These are phyloP conservation scores for Mycosarcoma maydis DNA, from an alignment of 1,284 basidiomycete genomes.

Conservation along the genomic window DNA sequence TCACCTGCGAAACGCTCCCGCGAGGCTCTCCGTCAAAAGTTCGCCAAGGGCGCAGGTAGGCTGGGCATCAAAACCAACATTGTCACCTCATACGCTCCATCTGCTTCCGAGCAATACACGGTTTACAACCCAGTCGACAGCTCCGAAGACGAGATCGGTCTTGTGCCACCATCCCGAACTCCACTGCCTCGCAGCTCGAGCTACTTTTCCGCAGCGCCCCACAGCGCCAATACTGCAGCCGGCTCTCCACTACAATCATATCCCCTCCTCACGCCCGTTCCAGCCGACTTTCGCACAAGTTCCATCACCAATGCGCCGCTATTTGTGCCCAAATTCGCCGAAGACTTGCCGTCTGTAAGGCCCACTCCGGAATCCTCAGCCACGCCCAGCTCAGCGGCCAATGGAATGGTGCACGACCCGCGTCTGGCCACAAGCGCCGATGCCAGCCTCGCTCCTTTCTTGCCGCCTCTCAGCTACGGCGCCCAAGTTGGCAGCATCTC, in stretches of 20 bases:
- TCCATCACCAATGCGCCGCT: slow-evolving; percentile 56
- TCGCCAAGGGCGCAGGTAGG: slow-evolving; percentile 52
- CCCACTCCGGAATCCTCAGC: slow-evolving; percentile 12
- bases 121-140: slow-evolving; percentile 44
- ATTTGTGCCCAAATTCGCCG: slow-evolving; percentile 47
- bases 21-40: slow-evolving; percentile 50
- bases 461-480: slow-evolving; percentile 12
- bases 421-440: background rate
- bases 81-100: slow-evolving; percentile 16
- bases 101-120: slow-evolving; percentile 21
- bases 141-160: slow-evolving; percentile 31
- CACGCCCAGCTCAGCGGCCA: too few species aligned
- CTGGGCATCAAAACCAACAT: slow-evolving; percentile 50
- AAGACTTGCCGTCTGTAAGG: slow-evolving; percentile 9
- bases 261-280: slow-evolving; percentile 33
- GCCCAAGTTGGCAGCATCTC: slow-evolving; percentile 1
- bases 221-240: slow-evolving; percentile 20
- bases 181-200: slow-evolving; percentile 39
- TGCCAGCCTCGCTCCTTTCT: slow-evolving; percentile 3
- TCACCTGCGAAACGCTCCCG: slow-evolving; percentile 36
- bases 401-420: slow-evolving; percentile 2
- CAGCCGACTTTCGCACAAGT: slow-evolving; percentile 44
- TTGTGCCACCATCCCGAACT: slow-evolving; percentile 20
- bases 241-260: slow-evolving; percentile 18
- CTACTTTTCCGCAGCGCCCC: slow-evolving; percentile 30